Evolutionary conservation across 2,329 filamentous ascomycete species (phyloP).

Genomic region (Nothopassalora personata): DNA sequence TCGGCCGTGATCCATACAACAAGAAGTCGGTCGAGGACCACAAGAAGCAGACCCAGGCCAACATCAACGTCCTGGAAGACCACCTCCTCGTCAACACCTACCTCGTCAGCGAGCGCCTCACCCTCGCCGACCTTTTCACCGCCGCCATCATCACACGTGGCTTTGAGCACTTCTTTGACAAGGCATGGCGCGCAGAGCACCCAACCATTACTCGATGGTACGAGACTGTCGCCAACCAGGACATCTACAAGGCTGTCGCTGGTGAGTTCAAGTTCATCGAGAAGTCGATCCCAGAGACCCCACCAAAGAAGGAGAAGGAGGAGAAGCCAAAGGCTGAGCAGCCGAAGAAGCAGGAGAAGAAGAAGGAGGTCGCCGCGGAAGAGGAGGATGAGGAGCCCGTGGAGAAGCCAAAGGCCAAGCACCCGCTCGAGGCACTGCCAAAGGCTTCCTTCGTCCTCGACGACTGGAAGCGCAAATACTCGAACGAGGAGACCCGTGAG

Average conservation of each 20-base stretch:
- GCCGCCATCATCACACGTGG: constrained; percentile 74
- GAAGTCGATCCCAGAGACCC: constrained; percentile 66
- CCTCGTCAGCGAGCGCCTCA: constrained; percentile 96
- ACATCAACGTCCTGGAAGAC: constrained; percentile 69
- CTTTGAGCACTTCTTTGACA: constrained; percentile 93
- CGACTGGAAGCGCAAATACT: constrained; percentile 99
- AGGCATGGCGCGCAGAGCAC: constrained; percentile 75
- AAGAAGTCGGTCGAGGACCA: constrained; percentile 91
- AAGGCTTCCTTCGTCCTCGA: constrained; percentile 78
- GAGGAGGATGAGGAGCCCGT: constrained; percentile 54
- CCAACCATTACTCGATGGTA: constrained; percentile 91
- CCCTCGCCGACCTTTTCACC: constrained; percentile 87
- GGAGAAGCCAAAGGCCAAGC: constrained; percentile 81
- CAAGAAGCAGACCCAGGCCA: constrained; percentile 63
- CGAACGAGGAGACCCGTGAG: constrained; percentile 80
- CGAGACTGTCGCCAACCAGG: constrained; percentile 87
- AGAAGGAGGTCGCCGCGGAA: constrained; percentile 48
- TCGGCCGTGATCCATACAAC: constrained; percentile 83
- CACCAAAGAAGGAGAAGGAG: constrained; percentile 63
- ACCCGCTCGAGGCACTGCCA: constrained; percentile 81
- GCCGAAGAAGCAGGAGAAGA: constrained; percentile 50
- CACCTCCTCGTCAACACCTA: constrained; percentile 91
- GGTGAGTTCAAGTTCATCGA: constrained; percentile 74
- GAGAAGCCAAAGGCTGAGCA: constrained; percentile 56
- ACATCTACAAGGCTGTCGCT: constrained; percentile 77